These are phyloP conservation scores for Ciborinia camelliae DNA, from an alignment of 2,329 filamentous ascomycete genomes.

Conservation along the genomic window DNA sequence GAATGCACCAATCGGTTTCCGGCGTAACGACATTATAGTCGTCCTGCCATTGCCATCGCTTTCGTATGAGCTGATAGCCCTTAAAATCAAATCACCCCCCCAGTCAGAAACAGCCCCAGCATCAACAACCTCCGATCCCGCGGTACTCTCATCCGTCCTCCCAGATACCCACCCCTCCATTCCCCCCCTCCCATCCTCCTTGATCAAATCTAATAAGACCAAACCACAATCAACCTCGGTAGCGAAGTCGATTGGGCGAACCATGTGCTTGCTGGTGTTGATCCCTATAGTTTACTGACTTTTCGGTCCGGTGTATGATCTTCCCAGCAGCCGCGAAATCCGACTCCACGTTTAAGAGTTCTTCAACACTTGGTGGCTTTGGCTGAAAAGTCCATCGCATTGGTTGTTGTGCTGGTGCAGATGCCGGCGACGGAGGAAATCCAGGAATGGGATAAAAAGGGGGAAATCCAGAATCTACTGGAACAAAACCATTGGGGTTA, in stretches of 20 bases:
- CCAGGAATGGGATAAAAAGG: no score
- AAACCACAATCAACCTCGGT: no score
- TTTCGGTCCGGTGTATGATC: not conserved
- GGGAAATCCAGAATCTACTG: no score
- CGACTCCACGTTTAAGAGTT: no score
- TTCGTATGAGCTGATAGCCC: not conserved
- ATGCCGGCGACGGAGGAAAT: no score
- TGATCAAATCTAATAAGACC: slow-evolving; percentile 61
- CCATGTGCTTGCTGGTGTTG: not conserved
- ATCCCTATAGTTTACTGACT: not conserved
- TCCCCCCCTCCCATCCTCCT: slow-evolving; percentile 55
- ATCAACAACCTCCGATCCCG: not conserved
- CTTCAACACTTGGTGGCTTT: no score
- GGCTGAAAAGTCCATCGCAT: no score
- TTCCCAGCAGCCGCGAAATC: no score
- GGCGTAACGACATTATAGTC: not conserved
- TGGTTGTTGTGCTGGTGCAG: no score
- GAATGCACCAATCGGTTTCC: not conserved
- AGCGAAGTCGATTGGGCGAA: no score
- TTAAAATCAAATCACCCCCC: not conserved
- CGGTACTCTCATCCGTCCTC: slow-evolving; percentile 2
- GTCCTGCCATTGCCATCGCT: not conserved
- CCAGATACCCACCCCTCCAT: slow-evolving; percentile 54
- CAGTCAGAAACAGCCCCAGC: slow-evolving; percentile 11
- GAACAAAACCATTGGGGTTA: no score